Evolutionary conservation across 768 basidiomycete species (phyloP).

Genomic region (Steccherinum ochraceum): DNA sequence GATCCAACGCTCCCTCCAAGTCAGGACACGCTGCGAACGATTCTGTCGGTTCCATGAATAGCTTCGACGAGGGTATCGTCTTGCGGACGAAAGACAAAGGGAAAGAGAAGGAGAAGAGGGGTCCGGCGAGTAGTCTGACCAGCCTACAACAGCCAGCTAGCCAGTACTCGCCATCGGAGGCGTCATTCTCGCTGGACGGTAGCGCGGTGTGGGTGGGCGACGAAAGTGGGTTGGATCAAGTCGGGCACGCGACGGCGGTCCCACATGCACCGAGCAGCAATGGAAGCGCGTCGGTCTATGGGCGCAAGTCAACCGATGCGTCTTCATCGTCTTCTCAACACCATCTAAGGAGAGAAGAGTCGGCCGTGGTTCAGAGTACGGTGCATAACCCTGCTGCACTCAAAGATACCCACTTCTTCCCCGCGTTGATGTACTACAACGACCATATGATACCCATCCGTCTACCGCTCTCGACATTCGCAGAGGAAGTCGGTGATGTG

Average conservation of each 20-base stretch:
- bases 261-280: conserved; percentile 28
- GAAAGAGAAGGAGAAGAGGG: conserved; percentile 8
- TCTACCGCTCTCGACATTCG: conserved; percentile 83
- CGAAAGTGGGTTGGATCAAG: conserved; percentile 50
- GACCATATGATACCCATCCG: conserved; percentile 84
- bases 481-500: conserved; percentile 89
- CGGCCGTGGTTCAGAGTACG: conserved; percentile 15
- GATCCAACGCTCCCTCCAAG: conserved; percentile 4
- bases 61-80: conserved; percentile 65
- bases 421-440: conserved; percentile 79
- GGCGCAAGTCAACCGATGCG: conserved; percentile 64
- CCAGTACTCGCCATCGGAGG: conserved; percentile 58
- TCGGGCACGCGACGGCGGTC: conserved; percentile 15
- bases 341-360: conserved; percentile 14
- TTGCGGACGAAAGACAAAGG: conserved; percentile 30
- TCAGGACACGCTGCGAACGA: conserved; percentile 13
- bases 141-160: conserved; percentile 24
- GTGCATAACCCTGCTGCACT: conserved; percentile 19
- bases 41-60: conserved; percentile 49
- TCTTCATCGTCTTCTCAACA: conserved; percentile 40
- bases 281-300: conserved; percentile 30
- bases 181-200: conserved; percentile 71
- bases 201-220: conserved; percentile 84
- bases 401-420: conserved; percentile 94
- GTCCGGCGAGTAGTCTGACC: conserved; percentile 29